Evolutionary conservation across 2,329 filamentous ascomycete species (phyloP).

Genomic region (Aquanectria penicillioides): DNA sequence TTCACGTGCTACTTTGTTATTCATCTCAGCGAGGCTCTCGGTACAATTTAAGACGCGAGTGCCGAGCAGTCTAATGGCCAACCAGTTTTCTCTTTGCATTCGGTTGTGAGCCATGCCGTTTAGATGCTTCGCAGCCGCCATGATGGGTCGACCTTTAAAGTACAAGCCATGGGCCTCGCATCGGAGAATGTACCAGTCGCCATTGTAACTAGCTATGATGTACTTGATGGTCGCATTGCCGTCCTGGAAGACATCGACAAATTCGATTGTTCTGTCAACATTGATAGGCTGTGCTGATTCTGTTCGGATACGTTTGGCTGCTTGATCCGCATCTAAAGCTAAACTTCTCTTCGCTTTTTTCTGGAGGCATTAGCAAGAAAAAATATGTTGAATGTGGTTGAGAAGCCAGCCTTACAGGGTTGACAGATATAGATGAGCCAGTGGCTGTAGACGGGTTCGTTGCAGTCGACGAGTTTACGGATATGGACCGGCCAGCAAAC

Average conservation of each 20-base stretch:
- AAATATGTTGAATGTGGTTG: too few species aligned
- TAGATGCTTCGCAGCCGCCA: slow-evolving; percentile 9
- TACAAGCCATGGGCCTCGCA: slow-evolving; percentile 1
- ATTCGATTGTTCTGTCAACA: neutral
- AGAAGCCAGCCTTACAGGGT: neutral
- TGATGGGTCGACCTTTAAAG: slow-evolving; percentile 5
- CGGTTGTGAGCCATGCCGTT: neutral
- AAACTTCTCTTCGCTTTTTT: neutral
- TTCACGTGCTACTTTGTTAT: neutral
- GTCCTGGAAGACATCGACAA: slow-evolving; percentile 9
- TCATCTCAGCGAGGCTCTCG: neutral
- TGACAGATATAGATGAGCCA: neutral
- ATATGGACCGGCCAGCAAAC: neutral
- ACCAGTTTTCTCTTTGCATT: neutral
- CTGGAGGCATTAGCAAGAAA: neutral
- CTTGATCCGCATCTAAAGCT: neutral
- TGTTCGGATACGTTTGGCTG: neutral
- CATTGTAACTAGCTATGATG: neutral
- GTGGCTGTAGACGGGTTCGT: neutral
- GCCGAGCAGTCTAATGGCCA: neutral
- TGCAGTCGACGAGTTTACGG: neutral
- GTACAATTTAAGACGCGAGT: slow-evolving; percentile 8
- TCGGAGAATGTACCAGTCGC: slow-evolving; percentile 18
- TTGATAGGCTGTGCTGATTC: neutral
- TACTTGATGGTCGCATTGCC: slow-evolving; percentile 13